Percentiles rank a stretch among this genome's conserved stretches.
phyloP scores from a whole-genome alignment of 768 basidiomycete species.

The Suillus discolor region DNA sequence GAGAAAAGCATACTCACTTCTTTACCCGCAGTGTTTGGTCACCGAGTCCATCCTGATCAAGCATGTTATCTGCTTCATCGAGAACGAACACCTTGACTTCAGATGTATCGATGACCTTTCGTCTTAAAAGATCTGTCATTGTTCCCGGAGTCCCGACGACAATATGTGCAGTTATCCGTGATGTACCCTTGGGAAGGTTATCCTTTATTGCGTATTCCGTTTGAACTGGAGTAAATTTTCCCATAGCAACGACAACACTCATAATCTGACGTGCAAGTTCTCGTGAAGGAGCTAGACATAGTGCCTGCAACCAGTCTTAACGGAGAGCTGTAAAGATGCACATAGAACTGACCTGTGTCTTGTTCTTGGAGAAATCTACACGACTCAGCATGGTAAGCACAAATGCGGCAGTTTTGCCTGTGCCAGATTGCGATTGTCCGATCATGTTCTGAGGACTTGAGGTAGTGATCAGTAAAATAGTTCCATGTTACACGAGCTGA shows the following conservation, averaged over 20 bases:
- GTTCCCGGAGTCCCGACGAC: conserved; percentile 98
- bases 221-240: conserved; percentile 90
- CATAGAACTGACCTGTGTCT: conserved; percentile 68
- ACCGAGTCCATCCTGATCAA: conserved; percentile 90
- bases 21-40: conserved; percentile 94
- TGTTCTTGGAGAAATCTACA: conserved; percentile 79
- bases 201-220: conserved; percentile 97
- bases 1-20: conserved; percentile 58
- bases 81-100: conserved; percentile 91
- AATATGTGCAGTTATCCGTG: conserved; percentile 81
- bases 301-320: conserved; percentile 55
- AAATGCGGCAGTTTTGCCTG: conserved; percentile 98
- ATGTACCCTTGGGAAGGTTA: conserved; percentile 64
- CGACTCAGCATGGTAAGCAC: conserved; percentile 96
- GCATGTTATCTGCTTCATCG: conserved; percentile 99
- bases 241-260: conserved; percentile 92
- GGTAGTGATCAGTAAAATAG: conserved; percentile 11
- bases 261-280: conserved; percentile 98
- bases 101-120: conserved; percentile 75
- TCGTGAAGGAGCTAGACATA: conserved; percentile 97
- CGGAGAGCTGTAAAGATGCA: background rate
- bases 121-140: conserved; percentile 82
- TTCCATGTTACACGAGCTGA: background rate
- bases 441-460: conserved; percentile 98
- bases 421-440: conserved; percentile 98